These are phyloP conservation scores for Alternaria alternata DNA, from an alignment of 2,329 filamentous ascomycete genomes.

Conservation along the genomic window DNA sequence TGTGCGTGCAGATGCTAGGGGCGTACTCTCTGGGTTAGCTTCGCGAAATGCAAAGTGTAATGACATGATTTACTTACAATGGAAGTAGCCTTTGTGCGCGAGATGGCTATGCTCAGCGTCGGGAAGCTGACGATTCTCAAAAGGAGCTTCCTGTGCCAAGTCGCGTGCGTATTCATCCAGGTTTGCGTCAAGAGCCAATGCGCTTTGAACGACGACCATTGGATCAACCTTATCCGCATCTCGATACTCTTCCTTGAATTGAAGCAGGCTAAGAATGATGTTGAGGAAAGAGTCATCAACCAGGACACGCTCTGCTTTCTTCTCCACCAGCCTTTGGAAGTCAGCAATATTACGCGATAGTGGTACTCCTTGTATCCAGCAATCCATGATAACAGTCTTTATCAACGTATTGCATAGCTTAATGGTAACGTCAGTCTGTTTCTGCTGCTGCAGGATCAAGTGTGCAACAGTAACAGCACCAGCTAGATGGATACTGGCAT, in stretches of 20 bases:
- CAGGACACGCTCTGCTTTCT: slow-evolving; percentile 13
- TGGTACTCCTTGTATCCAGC: slow-evolving; percentile 34
- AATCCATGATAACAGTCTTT: slow-evolving; percentile 37
- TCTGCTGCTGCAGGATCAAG: slow-evolving; percentile 26
- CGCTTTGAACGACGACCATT: slow-evolving; percentile 17
- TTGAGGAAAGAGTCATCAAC: slow-evolving; percentile 29
- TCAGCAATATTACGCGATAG: slow-evolving; percentile 27
- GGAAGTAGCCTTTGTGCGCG: slow-evolving; percentile 31
- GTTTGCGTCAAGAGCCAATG: slow-evolving; percentile 24
- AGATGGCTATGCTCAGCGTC: slow-evolving; percentile 13
- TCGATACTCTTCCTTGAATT: slow-evolving; percentile 24
- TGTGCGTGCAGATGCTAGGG: slow-evolving; percentile 31
- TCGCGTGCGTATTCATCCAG: slow-evolving; percentile 22
- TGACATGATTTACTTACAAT: slow-evolving; percentile 13
- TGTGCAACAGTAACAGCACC: slow-evolving; percentile 38
- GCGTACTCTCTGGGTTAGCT: slow-evolving; percentile 18
- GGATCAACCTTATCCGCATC: slow-evolving; percentile 1
- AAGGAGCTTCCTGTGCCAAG: slow-evolving; percentile 23
- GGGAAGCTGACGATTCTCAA: slow-evolving; percentile 17
- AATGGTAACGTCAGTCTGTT: slow-evolving; percentile 20
- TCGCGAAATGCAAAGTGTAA: neutral
- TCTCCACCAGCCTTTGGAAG: slow-evolving; percentile 21
- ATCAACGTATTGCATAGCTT: slow-evolving; percentile 27
- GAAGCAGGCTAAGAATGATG: slow-evolving; percentile 25
- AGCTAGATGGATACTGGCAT: slow-evolving; percentile 37